Evolutionary conservation across 1,139 yeast species (phyloP).

Genomic region (Wickerhamiella infanticola): DNA sequence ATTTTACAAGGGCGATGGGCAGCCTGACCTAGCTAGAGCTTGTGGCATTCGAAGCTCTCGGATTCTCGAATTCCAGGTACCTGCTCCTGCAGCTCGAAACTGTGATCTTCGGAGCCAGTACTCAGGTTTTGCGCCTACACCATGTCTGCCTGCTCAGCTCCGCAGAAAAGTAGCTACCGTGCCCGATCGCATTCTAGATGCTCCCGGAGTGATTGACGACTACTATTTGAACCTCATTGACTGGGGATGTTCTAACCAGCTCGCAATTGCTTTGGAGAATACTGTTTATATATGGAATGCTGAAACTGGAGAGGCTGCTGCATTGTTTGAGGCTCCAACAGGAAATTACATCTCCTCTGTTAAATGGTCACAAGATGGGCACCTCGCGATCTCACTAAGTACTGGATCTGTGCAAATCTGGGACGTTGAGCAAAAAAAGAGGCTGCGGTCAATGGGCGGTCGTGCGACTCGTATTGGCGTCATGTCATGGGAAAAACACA

Average conservation of each 20-base stretch:
- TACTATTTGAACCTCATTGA: slow-evolving; percentile 75
- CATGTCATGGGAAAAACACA: slow-evolving; percentile 73
- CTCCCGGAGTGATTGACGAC: slow-evolving; percentile 90
- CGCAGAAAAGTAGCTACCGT: slow-evolving; percentile 64
- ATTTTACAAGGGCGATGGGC: neutral
- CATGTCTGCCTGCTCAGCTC: slow-evolving; percentile 34
- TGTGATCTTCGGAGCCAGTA: slow-evolving; percentile 34
- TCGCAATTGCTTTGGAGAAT: slow-evolving; percentile 81
- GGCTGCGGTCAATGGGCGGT: slow-evolving; percentile 61
- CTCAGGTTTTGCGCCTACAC: slow-evolving; percentile 18
- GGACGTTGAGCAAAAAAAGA: slow-evolving; percentile 71
- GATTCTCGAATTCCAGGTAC: slow-evolving; percentile 73
- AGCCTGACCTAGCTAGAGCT: slow-evolving; percentile 11
- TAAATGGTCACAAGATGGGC: slow-evolving; percentile 88
- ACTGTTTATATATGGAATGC: slow-evolving; percentile 92
- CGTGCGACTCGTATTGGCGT: slow-evolving; percentile 67
- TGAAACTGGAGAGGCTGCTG: slow-evolving; percentile 59
- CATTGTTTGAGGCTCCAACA: slow-evolving; percentile 34
- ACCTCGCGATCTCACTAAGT: slow-evolving; percentile 68
- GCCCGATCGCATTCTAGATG: slow-evolving; percentile 89
- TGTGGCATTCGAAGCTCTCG: slow-evolving; percentile 24
- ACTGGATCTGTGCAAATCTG: slow-evolving; percentile 84
- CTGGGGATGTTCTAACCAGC: slow-evolving; percentile 72
- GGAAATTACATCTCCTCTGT: slow-evolving; percentile 46
- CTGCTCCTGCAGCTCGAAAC: slow-evolving; percentile 55